phyloP scores from a whole-genome alignment of 2,329 filamentous ascomycete species.

The Colletotrichum sp. region DNA sequence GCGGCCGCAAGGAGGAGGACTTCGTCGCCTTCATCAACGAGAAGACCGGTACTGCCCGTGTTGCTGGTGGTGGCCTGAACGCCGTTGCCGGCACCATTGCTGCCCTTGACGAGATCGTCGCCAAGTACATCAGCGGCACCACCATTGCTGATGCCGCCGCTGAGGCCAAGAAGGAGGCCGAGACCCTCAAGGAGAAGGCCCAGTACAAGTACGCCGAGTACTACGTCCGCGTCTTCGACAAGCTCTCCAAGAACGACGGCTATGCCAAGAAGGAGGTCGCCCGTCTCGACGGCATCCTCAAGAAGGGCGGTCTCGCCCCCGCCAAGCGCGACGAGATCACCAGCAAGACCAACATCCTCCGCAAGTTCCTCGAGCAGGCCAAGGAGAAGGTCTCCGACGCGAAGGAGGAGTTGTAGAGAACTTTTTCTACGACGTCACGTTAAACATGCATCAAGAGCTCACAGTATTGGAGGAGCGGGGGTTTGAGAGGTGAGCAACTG shows the following conservation, averaged over 20 bases:
- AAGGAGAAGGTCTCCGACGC: slow-evolving; percentile 51
- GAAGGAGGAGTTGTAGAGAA: slow-evolving; percentile 74
- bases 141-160: slow-evolving; percentile 67
- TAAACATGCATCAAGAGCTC: background rate
- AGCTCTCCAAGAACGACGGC: slow-evolving; percentile 77
- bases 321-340: slow-evolving; percentile 90
- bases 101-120: slow-evolving; percentile 76
- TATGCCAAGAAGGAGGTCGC: slow-evolving; percentile 87
- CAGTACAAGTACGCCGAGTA: slow-evolving; percentile 87
- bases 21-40: slow-evolving; percentile 85
- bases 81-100: slow-evolving; percentile 82
- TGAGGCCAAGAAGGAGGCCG: slow-evolving; percentile 76
- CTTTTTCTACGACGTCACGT: background rate
- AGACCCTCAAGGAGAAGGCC: slow-evolving; percentile 64
- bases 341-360: slow-evolving; percentile 86
- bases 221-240: slow-evolving; percentile 90
- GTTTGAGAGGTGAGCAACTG: background rate
- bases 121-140: slow-evolving; percentile 72
- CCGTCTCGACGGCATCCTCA: slow-evolving; percentile 78
- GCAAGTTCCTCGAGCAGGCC: slow-evolving; percentile 72
- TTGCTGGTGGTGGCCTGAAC: slow-evolving; percentile 80
- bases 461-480: background rate
- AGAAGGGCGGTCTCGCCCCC: slow-evolving; percentile 84
- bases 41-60: slow-evolving; percentile 86
- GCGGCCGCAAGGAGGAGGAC: slow-evolving; percentile 77